phyloP scores from a whole-genome alignment of 106 monocot species.

The Dactylorhiza incarnata region DNA sequence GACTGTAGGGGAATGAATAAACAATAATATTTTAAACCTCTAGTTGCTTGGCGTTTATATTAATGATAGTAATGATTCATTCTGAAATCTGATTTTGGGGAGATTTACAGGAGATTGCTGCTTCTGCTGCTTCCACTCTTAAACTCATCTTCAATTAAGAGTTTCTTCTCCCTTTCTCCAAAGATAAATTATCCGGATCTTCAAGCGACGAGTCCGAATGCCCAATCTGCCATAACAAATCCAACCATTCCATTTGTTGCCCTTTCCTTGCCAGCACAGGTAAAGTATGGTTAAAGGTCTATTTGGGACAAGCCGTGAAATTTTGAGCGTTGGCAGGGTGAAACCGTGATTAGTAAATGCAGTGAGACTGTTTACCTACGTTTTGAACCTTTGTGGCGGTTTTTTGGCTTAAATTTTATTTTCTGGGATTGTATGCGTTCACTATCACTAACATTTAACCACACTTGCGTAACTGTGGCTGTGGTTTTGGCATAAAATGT shows the following conservation, averaged over 20 bases:
- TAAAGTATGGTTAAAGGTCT: conserved; percentile 7
- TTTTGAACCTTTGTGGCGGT: no score
- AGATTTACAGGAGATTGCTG: conserved; percentile 80
- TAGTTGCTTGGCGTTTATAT: background rate
- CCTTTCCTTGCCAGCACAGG: conserved; percentile 95
- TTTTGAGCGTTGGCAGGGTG: no score
- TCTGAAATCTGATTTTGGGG: background rate
- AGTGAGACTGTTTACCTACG: no score
- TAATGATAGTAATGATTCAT: background rate
- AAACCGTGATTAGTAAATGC: no score
- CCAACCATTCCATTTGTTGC: conserved; percentile 84
- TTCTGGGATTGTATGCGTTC: no score
- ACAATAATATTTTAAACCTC: background rate
- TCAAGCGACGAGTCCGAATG: conserved; percentile 54
- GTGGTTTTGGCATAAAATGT: no score
- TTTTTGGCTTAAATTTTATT: no score
- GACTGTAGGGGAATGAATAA: background rate
- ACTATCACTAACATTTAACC: no score
- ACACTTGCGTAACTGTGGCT: no score
- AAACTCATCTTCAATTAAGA: conserved; percentile 75
- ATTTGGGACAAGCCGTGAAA: background rate
- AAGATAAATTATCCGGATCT: conserved; percentile 60
- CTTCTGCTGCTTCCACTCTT: conserved; percentile 95
- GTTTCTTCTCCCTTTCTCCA: conserved; percentile 79
- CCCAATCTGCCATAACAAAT: conserved; percentile 71